Percentiles rank a stretch among this genome's conserved stretches.
Evolutionary conservation across 108 stramenopile species (phyloP).

Genomic region (Chaetoceros tenuissimus): DNA sequence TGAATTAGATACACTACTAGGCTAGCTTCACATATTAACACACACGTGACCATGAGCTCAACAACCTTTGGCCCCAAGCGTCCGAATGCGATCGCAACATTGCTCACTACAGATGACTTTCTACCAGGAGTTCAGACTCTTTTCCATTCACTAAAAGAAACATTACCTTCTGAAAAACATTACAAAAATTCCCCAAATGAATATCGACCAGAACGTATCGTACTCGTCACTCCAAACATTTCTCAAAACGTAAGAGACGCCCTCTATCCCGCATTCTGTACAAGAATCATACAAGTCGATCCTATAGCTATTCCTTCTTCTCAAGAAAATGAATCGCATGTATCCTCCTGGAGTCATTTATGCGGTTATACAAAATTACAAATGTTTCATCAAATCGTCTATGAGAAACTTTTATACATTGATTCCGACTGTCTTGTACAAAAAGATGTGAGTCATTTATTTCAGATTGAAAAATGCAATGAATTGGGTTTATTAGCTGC

Average conservation of each 20-base stretch:
- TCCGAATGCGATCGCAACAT: constrained; percentile 58
- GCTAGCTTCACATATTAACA: too few relatives aligned
- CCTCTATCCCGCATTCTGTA: constrained; percentile 9
- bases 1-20: too few relatives aligned
- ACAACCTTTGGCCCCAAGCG: too few relatives aligned
- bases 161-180: constrained; percentile 8
- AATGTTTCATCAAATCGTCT: constrained; percentile 51
- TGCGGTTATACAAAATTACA: constrained; percentile 47
- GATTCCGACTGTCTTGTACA: constrained; percentile 72
- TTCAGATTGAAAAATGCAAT: too few relatives aligned
- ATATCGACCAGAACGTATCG: constrained; percentile 20
- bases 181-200: constrained; percentile 5
- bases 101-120: constrained; percentile 57
- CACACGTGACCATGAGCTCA: too few relatives aligned
- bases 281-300: constrained; percentile 9
- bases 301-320: constrained; percentile 12
- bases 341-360: constrained; percentile 27
- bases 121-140: constrained; percentile 69
- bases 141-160: constrained; percentile 52
- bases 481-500: constrained; percentile 65
- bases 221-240: constrained; percentile 35
- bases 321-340: constrained; percentile 8
- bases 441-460: constrained; percentile 45
- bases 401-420: constrained; percentile 70
- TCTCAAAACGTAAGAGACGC: background rate